These are phyloP conservation scores for Zygotorulaspora mrakii DNA, from an alignment of 1,139 yeast genomes.

Conservation along the genomic window DNA sequence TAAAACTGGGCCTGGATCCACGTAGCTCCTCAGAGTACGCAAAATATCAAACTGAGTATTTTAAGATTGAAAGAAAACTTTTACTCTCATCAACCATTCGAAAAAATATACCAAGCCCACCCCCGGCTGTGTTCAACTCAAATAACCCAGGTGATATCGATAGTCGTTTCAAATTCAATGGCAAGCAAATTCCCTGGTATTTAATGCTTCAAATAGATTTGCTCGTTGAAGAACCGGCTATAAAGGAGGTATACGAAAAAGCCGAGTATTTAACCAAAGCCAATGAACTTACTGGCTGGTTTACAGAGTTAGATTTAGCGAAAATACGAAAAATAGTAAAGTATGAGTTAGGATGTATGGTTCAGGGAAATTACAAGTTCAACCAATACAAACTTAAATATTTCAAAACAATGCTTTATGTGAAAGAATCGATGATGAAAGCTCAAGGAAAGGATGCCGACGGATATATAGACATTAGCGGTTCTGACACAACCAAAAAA, in stretches of 20 bases:
- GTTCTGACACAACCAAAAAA: conserved; percentile 21
- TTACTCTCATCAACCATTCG: conserved; percentile 41
- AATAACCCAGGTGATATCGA: conserved; percentile 36
- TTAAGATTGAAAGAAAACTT: conserved; percentile 41
- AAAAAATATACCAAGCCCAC: conserved; percentile 37
- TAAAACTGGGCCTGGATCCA: conserved; percentile 79
- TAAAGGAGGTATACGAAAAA: conserved; percentile 47
- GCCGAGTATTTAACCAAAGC: conserved; percentile 42
- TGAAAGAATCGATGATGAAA: conserved; percentile 31
- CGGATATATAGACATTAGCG: conserved; percentile 32
- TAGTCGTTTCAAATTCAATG: conserved; percentile 63
- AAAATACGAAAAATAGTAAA: conserved; percentile 66
- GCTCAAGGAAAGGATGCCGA: conserved; percentile 30
- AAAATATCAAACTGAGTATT: conserved; percentile 79
- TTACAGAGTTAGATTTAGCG: conserved; percentile 55
- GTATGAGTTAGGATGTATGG: conserved; percentile 62
- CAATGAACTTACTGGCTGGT: conserved; percentile 72
- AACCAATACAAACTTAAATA: conserved; percentile 42
- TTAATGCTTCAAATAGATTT: conserved; percentile 82
- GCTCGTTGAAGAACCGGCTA: conserved; percentile 58
- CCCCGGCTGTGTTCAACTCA: conserved; percentile 35
- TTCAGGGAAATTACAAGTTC: conserved; percentile 43
- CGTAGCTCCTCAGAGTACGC: conserved; percentile 51
- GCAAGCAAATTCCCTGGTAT: conserved; percentile 61
- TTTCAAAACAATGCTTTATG: conserved; percentile 36